These are phyloP conservation scores for Phytophthora idaei DNA, from an alignment of 352 stramenopile genomes.

Conservation along the genomic window DNA sequence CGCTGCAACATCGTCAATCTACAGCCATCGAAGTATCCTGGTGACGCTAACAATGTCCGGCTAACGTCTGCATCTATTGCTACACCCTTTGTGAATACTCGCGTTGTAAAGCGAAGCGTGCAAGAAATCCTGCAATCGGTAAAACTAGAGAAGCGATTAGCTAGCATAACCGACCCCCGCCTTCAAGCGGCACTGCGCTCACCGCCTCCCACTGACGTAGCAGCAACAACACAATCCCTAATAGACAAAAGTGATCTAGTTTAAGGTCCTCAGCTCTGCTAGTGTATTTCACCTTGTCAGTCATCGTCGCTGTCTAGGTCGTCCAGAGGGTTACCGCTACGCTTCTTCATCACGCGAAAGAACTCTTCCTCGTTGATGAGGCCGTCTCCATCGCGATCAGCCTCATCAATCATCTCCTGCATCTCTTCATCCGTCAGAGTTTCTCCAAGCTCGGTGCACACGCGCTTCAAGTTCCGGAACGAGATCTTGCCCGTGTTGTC, in stretches of 20 bases:
- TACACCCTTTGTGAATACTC: constrained; percentile 10
- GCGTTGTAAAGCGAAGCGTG: constrained; percentile 71
- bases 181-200: constrained; percentile 19
- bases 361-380: constrained; percentile 96
- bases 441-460: constrained; percentile 86
- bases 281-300: constrained; percentile 25
- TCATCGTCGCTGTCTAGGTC: constrained; percentile 93
- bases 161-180: constrained; percentile 24
- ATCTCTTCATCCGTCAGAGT: constrained; percentile 80
- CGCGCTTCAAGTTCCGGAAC: constrained; percentile 95
- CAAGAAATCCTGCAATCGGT: constrained; percentile 72
- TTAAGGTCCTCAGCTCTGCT: constrained; percentile 12
- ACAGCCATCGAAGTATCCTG: constrained; percentile 6
- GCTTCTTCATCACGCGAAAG: constrained; percentile 96
- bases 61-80: neutral
- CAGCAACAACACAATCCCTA: constrained; percentile 32
- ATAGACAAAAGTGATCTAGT: constrained; percentile 32
- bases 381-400: constrained; percentile 92
- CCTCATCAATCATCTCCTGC: constrained; percentile 97
- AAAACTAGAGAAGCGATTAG: constrained; percentile 49
- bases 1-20: constrained; percentile 46
- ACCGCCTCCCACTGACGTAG: constrained; percentile 2
- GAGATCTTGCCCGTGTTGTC: constrained; percentile 95
- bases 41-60: neutral
- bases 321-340: constrained; percentile 92